Evolutionary conservation across 306 rosid genomes (phyloP), one percentile per base, ranked within the genome.

Genomic region (Calophaca sinica): DNA sequence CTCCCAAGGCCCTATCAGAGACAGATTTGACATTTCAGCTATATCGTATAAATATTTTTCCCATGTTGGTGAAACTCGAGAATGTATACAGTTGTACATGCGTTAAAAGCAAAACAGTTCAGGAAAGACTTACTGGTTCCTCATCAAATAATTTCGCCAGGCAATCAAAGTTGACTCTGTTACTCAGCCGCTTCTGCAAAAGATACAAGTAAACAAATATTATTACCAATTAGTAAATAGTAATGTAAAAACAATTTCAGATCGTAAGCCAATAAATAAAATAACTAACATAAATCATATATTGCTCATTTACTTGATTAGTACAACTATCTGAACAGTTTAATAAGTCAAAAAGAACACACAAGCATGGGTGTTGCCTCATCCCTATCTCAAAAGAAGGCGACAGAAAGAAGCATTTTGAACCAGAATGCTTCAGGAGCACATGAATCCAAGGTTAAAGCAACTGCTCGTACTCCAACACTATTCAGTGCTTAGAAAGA

Each of bases 161-260:
- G 42, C 77, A 81, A 68, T 84, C 91, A 8, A 69, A 81, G 84
- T 91, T 89, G 89, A 91, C 82, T 87, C 80, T 91, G 35, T 81
- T 84, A 72, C 88, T 78, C 72, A 86, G 85, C 77, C 89, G 48
- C 48, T 42, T 81, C 97, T 89, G 90, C 85, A 58, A 45, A 82
- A 20, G 62, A 62, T 79, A 52, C 73, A 80, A 9, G 48, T 60
- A 73, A 75, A 70, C 32, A 72, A 75, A 54, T 12, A 62, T 60
- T 7, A 20, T 20, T 20, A 1, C 26, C 1, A 20, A 32, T 73
- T 57, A 62, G 49, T 32, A 48, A 61, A 11, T 12, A 59, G 64
- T 59, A 59, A 59, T 32, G 3, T 33, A 6, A n/a, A 35, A 61
- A 35, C 44, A 44, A 33, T 64, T 32, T 66, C 76, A 20, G 26